Percentiles rank a stretch among this genome's conserved stretches.
Conservation (phyloP, 2,329 filamentous ascomycete species). For the Knufia fluminis region DNA sequence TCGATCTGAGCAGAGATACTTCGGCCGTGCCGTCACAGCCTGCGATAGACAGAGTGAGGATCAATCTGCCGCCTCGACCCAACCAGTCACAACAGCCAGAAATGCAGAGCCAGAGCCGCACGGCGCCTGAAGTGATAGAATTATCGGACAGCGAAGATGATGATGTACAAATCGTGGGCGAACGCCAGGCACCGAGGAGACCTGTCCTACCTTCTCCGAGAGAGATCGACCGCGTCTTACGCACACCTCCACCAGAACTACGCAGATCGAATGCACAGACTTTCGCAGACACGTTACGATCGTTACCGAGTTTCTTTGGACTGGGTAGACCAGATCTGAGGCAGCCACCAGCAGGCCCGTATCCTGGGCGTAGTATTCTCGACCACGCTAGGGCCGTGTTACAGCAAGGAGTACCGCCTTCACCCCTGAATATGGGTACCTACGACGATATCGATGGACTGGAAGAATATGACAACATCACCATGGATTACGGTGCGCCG, state of each 20-base stretch:
- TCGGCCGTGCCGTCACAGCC: background rate
- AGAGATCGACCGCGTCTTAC: conserved; percentile 23
- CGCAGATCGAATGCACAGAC: conserved; percentile 12
- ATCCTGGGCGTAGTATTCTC: background rate
- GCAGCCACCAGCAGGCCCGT: background rate
- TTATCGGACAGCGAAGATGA: conserved; percentile 5
- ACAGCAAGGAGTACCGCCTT: conserved; percentile 7
- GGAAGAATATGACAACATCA: conserved; percentile 15
- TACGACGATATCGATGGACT: conserved; percentile 19
- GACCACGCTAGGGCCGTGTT: background rate
- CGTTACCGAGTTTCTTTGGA: background rate
- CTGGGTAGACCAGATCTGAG: background rate
- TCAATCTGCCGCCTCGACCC: background rate
- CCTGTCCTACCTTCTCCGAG: conserved; percentile 13
- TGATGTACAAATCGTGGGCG: conserved; percentile 36
- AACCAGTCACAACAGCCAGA: background rate
- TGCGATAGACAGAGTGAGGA: no score
- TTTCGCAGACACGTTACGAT: conserved; percentile 2
- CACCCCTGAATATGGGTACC: background rate
- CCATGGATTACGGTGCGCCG: conserved; percentile 33
- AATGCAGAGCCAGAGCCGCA: background rate
- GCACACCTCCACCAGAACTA: conserved; percentile 11
- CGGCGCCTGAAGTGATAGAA: background rate
- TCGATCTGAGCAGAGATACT: background rate
- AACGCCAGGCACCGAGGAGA: conserved; percentile 12